Evolutionary conservation across 2,329 filamentous ascomycete species (phyloP).

Genomic region (Nakataea oryzae): DNA sequence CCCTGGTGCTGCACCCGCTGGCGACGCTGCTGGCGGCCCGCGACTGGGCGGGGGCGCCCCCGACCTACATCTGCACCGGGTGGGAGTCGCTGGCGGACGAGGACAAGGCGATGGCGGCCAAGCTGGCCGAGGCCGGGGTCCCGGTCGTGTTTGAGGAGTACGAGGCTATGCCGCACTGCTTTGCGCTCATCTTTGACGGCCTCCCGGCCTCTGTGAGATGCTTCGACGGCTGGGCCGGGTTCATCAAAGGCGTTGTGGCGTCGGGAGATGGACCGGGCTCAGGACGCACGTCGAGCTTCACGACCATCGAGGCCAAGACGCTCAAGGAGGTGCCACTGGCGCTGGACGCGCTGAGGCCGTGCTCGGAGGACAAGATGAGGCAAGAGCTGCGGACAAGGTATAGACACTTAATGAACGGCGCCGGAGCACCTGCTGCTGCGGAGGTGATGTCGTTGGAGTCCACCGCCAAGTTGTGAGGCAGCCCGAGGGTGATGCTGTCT

Average conservation of each 20-base stretch:
- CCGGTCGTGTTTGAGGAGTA: constrained; percentile 59
- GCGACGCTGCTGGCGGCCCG: constrained; percentile 48
- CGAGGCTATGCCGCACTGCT: constrained; percentile 74
- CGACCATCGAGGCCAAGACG: constrained; percentile 37
- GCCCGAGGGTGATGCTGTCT: no score
- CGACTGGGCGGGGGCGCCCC: constrained; percentile 53
- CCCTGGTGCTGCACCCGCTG: constrained; percentile 53
- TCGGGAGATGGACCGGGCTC: constrained; percentile 1
- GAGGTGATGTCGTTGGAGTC: not conserved
- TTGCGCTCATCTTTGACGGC: constrained; percentile 44
- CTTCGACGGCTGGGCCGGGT: constrained; percentile 43
- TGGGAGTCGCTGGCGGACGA: constrained; percentile 66
- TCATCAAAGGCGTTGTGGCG: constrained; percentile 31
- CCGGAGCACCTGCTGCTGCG: not conserved
- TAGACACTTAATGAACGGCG: not conserved
- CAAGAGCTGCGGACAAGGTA: constrained; percentile 23
- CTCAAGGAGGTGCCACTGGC: constrained; percentile 35
- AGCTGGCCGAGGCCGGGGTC: constrained; percentile 46
- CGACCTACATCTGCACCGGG: constrained; percentile 58
- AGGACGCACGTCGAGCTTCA: constrained; percentile 25
- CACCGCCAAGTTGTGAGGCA: constrained; percentile 18
- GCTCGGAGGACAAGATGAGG: constrained; percentile 30
- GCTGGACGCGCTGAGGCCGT: constrained; percentile 29
- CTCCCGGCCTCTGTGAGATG: constrained; percentile 37
- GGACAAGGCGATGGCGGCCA: constrained; percentile 46